Evolutionary conservation across 1,284 basidiomycete genomes (phyloP).

Genomic region (Malassezia obtusa): DNA sequence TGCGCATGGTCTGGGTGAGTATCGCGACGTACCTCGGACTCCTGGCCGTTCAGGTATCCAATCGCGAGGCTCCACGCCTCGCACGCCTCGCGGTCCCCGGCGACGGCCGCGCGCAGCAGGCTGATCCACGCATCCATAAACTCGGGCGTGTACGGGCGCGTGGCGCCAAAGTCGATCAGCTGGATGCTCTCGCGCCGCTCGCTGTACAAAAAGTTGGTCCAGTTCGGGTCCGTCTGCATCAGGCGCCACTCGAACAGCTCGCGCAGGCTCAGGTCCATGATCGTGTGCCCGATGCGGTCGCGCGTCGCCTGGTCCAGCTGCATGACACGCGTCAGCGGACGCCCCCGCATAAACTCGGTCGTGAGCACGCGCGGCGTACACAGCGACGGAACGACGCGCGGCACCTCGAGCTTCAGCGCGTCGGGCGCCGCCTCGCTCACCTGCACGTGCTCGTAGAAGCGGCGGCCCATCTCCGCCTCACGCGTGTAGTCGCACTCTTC

Average conservation of each 20-base stretch:
- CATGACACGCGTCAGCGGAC: slow-evolving; percentile 63
- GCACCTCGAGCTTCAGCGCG: slow-evolving; percentile 61
- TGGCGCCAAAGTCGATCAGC: slow-evolving; percentile 92
- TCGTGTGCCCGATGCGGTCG: slow-evolving; percentile 72
- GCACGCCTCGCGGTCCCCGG: slow-evolving; percentile 62
- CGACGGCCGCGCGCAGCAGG: slow-evolving; percentile 68
- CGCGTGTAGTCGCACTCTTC: slow-evolving; percentile 91
- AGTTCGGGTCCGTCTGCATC: slow-evolving; percentile 99
- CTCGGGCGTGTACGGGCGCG: slow-evolving; percentile 68
- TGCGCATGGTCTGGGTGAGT: slow-evolving; percentile 62
- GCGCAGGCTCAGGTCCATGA: slow-evolving; percentile 75
- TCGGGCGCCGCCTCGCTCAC: not conserved
- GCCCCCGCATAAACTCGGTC: slow-evolving; percentile 75
- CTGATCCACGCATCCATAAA: slow-evolving; percentile 84
- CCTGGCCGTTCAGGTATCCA: slow-evolving; percentile 81
- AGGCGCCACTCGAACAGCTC: slow-evolving; percentile 82
- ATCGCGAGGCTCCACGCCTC: slow-evolving; percentile 65
- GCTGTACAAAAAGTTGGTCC: slow-evolving; percentile 94
- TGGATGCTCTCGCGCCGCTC: slow-evolving; percentile 55
- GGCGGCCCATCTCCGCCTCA: slow-evolving; percentile 65
- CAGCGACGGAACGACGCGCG: slow-evolving; percentile 66
- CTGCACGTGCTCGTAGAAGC: slow-evolving; percentile 53
- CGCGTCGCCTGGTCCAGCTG: slow-evolving; percentile 60
- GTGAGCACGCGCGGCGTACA: slow-evolving; percentile 75
- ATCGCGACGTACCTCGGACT: slow-evolving; percentile 59